Percentiles rank a stretch among this genome's conserved stretches.
Evolutionary conservation across 129 eudicot genomes (phyloP).

Genomic region (Apium graveolens): DNA sequence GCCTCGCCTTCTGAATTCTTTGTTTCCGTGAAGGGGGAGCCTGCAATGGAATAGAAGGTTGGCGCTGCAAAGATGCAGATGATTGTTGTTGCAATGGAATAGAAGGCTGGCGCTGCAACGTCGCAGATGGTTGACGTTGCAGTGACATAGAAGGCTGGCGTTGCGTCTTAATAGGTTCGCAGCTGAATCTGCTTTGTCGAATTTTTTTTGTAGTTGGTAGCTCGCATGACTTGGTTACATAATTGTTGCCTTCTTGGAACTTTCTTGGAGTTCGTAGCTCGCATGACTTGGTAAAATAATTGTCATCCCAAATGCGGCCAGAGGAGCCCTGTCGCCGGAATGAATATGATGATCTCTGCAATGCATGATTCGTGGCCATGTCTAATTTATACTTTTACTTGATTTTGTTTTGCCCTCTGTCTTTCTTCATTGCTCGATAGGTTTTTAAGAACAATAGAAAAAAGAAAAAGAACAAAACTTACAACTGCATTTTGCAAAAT

Average conservation of each 20-base stretch:
- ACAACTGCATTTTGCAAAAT: neutral
- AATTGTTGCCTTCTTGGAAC: neutral
- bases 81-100: neutral
- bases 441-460: neutral
- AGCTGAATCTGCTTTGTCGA: slow-evolving; percentile 6
- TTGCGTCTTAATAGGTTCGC: neutral
- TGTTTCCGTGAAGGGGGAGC: slow-evolving; percentile 4
- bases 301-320: slow-evolving; percentile 47
- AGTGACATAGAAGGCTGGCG: neutral
- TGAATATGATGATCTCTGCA: slow-evolving; percentile 54
- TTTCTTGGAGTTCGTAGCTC: slow-evolving; percentile 3
- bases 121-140: neutral
- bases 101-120: neutral
- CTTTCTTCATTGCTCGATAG: neutral
- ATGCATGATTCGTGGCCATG: slow-evolving; percentile 33
- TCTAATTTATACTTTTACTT: neutral
- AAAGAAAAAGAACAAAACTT: slow-evolving; percentile 2
- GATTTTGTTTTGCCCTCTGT: neutral
- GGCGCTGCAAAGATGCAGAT: neutral
- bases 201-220: neutral
- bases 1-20: neutral
- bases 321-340: slow-evolving; percentile 70
- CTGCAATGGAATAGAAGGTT: slow-evolving; percentile 3
- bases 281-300: slow-evolving; percentile 14
- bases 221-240: slow-evolving; percentile 16